These are phyloP conservation scores for Colletotrichum noveboracense DNA, from an alignment of 2,329 filamentous ascomycete species.

Conservation along the genomic window DNA sequence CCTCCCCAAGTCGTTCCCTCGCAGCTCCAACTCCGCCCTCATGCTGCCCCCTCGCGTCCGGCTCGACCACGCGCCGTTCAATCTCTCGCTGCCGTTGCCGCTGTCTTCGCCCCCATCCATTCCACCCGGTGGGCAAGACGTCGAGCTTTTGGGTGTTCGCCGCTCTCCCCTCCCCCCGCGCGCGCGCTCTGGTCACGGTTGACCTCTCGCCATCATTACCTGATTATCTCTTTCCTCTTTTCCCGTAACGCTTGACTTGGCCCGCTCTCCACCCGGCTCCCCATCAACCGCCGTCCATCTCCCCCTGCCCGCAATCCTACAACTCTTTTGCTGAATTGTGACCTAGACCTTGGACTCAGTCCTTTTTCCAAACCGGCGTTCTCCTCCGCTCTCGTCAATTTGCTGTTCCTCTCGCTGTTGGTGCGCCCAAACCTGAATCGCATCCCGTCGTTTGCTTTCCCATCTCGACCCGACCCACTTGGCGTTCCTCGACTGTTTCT, in stretches of 20 bases:
- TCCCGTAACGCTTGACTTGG: not conserved
- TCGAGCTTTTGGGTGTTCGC: not conserved
- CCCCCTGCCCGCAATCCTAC: slow-evolving; percentile 2
- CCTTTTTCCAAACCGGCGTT: not conserved
- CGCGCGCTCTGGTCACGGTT: not conserved
- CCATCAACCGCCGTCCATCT: not conserved
- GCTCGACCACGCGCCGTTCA: not conserved
- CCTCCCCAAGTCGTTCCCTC: not conserved
- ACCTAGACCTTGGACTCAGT: not conserved
- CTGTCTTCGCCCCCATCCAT: not conserved
- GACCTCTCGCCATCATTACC: not conserved
- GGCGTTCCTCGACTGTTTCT: not conserved
- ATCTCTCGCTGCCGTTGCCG: slow-evolving; percentile 3
- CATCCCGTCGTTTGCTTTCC: not conserved
- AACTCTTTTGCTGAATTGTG: slow-evolving; percentile 7
- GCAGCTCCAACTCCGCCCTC: not conserved
- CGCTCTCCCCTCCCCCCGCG: not conserved
- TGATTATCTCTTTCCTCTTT: slow-evolving; percentile 22
- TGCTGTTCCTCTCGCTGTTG: not conserved
- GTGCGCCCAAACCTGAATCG: not conserved
- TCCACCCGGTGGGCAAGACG: not conserved
- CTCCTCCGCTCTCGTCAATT: not conserved
- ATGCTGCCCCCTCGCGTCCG: not conserved
- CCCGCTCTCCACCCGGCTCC: slow-evolving; percentile 12
- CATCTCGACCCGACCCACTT: slow-evolving; percentile 10